A percentile compares a stretch with the other conserved stretches of the same genome.
These are phyloP conservation scores for Saccharomycopsis sp. DNA, from an alignment of 805 yeast genomes.

Conservation along the genomic window DNA sequence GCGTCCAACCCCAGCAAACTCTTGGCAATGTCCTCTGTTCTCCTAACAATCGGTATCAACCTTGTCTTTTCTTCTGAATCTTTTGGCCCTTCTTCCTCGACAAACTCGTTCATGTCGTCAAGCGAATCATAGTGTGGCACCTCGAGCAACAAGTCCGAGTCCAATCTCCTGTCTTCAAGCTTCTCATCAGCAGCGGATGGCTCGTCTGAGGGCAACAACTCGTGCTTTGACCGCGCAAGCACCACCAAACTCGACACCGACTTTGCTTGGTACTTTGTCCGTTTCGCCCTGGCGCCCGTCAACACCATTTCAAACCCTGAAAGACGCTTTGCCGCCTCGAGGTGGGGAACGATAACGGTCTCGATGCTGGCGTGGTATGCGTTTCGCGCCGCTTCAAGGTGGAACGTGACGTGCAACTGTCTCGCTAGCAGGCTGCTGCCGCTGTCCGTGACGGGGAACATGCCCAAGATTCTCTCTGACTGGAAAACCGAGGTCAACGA, in stretches of 20 bases:
- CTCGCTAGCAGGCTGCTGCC: conserved; percentile 26
- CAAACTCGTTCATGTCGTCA: conserved; percentile 37
- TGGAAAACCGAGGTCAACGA: background rate
- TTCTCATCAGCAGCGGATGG: conserved; percentile 13
- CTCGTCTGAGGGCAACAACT: conserved; percentile 26
- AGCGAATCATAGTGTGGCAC: conserved; percentile 60
- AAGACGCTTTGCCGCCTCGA: conserved; percentile 46
- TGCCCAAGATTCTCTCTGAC: conserved; percentile 2
- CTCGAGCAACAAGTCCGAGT: conserved; percentile 73
- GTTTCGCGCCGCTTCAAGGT: conserved; percentile 60
- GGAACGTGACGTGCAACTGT: conserved; percentile 38
- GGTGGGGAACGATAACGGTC: conserved; percentile 44
- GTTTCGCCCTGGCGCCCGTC: conserved; percentile 82
- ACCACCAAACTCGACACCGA: conserved; percentile 69
- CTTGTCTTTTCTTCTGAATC: background rate
- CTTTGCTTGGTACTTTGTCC: conserved; percentile 72
- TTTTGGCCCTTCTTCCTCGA: conserved; percentile 21
- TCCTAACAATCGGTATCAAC: conserved; percentile 51
- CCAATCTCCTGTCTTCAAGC: conserved; percentile 36
- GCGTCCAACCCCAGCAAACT: conserved; percentile 55
- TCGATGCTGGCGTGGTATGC: conserved; percentile 58
- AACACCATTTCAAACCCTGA: conserved; percentile 55
- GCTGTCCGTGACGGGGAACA: background rate
- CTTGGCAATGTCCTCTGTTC: conserved; percentile 55
- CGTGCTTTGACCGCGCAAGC: conserved; percentile 47